Evolutionary conservation across 352 stramenopile genomes (phyloP).

Genomic region (Phytopythium litorale): DNA sequence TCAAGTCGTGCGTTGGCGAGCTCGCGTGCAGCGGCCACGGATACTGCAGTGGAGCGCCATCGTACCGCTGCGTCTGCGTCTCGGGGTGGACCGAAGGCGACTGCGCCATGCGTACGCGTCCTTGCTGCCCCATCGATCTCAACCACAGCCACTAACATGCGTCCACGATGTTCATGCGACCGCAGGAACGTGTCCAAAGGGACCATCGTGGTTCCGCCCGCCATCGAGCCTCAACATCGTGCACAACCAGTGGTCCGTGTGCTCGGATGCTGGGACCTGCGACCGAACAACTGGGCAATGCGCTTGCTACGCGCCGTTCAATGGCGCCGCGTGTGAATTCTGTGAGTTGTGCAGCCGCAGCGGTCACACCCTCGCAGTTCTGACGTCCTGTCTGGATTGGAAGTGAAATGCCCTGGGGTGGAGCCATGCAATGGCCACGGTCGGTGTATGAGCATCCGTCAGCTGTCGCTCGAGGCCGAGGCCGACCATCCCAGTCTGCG

Average conservation of each 20-base stretch:
- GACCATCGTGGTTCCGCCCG: constrained; percentile 56
- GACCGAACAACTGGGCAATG: constrained; percentile 53
- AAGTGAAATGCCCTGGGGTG: constrained; percentile 62
- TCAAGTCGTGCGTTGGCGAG: constrained; percentile 57
- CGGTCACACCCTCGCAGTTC: no score
- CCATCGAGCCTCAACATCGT: constrained; percentile 40
- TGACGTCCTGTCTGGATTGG: background rate
- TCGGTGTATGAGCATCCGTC: constrained; percentile 65
- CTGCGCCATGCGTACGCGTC: constrained; percentile 47
- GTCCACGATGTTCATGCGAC: background rate
- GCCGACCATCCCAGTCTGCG: constrained; percentile 38
- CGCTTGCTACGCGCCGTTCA: constrained; percentile 55
- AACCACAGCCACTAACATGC: background rate
- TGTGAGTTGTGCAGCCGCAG: constrained; percentile 16
- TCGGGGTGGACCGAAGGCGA: constrained; percentile 59
- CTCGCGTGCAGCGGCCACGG: constrained; percentile 73
- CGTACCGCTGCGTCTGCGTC: constrained; percentile 57
- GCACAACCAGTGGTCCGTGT: constrained; percentile 46
- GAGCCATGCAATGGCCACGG: constrained; percentile 65
- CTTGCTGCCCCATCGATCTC: background rate
- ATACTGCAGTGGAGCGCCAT: constrained; percentile 51
- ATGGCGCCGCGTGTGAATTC: constrained; percentile 49
- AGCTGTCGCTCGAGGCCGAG: constrained; percentile 58
- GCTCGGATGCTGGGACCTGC: constrained; percentile 62
- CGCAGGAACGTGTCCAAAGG: constrained; percentile 57